Conservation (phyloP, 2,329 filamentous ascomycete species). For the Lachnellula cervina region DNA sequence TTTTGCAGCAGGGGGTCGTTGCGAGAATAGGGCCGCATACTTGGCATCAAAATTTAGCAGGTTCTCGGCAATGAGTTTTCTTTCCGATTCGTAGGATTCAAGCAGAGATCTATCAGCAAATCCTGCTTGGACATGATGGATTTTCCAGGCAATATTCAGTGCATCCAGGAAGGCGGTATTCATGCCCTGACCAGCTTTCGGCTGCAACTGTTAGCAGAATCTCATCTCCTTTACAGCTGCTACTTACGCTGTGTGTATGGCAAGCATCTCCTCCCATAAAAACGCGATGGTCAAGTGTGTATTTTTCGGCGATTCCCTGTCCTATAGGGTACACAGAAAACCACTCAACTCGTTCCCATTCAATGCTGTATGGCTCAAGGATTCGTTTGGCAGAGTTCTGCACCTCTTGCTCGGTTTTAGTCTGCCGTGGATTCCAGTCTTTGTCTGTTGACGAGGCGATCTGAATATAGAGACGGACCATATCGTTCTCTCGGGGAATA, state of each 20-base stretch:
- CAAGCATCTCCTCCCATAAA: slow-evolving; percentile 76
- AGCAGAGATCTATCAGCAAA: slow-evolving; percentile 72
- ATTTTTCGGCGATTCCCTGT: slow-evolving; percentile 65
- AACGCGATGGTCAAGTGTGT: slow-evolving; percentile 63
- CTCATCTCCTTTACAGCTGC: slow-evolving; percentile 34
- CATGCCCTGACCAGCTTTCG: slow-evolving; percentile 76
- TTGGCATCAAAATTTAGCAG: slow-evolving; percentile 82
- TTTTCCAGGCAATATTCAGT: slow-evolving; percentile 92
- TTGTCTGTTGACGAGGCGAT: slow-evolving; percentile 56
- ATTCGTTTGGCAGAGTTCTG: slow-evolving; percentile 62
- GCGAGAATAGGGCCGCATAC: slow-evolving; percentile 86
- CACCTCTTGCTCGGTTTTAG: slow-evolving; percentile 59
- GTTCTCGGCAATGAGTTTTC: slow-evolving; percentile 77
- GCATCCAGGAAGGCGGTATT: slow-evolving; percentile 77
- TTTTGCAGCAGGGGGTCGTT: slow-evolving; percentile 65
- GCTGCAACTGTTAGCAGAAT: slow-evolving; percentile 52
- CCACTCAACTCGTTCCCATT: slow-evolving; percentile 66
- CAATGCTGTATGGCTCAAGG: slow-evolving; percentile 60
- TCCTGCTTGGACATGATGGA: slow-evolving; percentile 81
- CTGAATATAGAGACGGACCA: slow-evolving; percentile 68
- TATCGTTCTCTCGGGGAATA: slow-evolving; percentile 65
- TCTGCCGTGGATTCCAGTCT: slow-evolving; percentile 57
- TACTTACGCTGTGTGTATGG: slow-evolving; percentile 67
- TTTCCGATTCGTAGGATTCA: slow-evolving; percentile 80
- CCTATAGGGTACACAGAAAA: slow-evolving; percentile 74